Evolutionary conservation across 768 basidiomycete genomes (phyloP).

Genomic region (Botryobasidium botryosum): DNA sequence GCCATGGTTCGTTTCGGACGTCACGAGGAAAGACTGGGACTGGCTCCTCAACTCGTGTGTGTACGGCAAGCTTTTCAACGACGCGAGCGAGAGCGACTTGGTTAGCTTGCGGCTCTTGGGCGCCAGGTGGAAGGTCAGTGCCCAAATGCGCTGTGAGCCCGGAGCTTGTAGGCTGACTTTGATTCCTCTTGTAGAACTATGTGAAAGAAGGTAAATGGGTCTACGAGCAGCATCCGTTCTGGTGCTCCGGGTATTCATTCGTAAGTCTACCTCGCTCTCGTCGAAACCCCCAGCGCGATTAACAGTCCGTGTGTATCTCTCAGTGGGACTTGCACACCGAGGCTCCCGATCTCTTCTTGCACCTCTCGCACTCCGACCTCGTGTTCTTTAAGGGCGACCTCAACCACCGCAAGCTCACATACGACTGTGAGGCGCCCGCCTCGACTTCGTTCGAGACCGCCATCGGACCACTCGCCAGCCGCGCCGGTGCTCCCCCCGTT

Average conservation of each 20-base stretch:
- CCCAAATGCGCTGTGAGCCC: no score
- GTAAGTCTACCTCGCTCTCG: no score
- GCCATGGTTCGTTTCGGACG: slow-evolving; percentile 89
- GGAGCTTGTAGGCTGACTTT: no score
- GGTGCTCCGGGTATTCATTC: slow-evolving; percentile 32
- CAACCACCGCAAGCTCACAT: slow-evolving; percentile 82
- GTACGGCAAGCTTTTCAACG: slow-evolving; percentile 85
- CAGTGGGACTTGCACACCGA: slow-evolving; percentile 75
- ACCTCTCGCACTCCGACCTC: slow-evolving; percentile 76
- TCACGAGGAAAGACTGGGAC: slow-evolving; percentile 86
- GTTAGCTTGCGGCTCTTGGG: slow-evolving; percentile 70
- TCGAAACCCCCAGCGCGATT: no score
- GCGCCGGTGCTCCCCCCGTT: slow-evolving; percentile 73
- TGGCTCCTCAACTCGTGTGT: slow-evolving; percentile 81
- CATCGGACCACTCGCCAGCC: slow-evolving; percentile 82
- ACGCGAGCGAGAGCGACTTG: slow-evolving; percentile 59
- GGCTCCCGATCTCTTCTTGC: slow-evolving; percentile 81
- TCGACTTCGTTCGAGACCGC: slow-evolving; percentile 79
- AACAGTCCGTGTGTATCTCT: no score
- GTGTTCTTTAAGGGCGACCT: slow-evolving; percentile 92
- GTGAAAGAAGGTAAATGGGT: slow-evolving; percentile 86
- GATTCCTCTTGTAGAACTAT: no score
- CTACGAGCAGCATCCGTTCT: slow-evolving; percentile 87
- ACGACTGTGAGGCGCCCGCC: slow-evolving; percentile 72
- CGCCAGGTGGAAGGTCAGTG: slow-evolving; percentile 79